These are phyloP conservation scores for Backusella luteola DNA, from an alignment of 192 early-diverging fungal species.

Conservation along the genomic window DNA sequence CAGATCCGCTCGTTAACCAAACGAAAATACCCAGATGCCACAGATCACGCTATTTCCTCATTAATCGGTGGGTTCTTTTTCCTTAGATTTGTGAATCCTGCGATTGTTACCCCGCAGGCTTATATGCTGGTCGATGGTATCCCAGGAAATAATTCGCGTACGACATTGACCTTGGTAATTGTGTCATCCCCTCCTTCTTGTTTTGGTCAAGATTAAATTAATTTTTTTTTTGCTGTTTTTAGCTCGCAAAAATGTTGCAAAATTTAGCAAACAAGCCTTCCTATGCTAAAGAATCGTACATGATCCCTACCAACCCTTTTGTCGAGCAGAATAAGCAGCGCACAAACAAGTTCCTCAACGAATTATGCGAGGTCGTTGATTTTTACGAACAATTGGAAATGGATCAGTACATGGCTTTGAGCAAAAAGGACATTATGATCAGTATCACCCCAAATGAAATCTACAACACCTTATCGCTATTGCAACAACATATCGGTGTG, in stretches of 20 bases:
- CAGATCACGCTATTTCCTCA: conserved; percentile 89
- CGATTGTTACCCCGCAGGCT: conserved; percentile 93
- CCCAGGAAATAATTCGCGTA: conserved; percentile 77
- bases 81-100: conserved; percentile 94
- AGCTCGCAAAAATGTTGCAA: conserved; percentile 91
- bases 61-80: conserved; percentile 97
- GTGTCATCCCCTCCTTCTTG: neutral
- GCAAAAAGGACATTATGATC: conserved; percentile 87
- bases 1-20: conserved; percentile 92
- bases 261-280: conserved; percentile 93
- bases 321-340: conserved; percentile 81
- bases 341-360: conserved; percentile 83
- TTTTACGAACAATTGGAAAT: conserved; percentile 96
- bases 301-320: conserved; percentile 86
- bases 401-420: conserved; percentile 95
- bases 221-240: neutral
- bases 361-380: conserved; percentile 90
- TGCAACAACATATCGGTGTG: conserved; percentile 77
- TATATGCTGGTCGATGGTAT: conserved; percentile 89
- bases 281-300: conserved; percentile 88
- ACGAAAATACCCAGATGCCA: conserved; percentile 89
- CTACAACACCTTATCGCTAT: conserved; percentile 83
- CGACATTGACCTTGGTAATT: conserved; percentile 85
- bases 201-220: neutral
- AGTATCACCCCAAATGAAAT: conserved; percentile 94